Evolutionary conservation across 192 early-diverging fungal genomes (phyloP).

Genomic region (Rhizophagus sp.): DNA sequence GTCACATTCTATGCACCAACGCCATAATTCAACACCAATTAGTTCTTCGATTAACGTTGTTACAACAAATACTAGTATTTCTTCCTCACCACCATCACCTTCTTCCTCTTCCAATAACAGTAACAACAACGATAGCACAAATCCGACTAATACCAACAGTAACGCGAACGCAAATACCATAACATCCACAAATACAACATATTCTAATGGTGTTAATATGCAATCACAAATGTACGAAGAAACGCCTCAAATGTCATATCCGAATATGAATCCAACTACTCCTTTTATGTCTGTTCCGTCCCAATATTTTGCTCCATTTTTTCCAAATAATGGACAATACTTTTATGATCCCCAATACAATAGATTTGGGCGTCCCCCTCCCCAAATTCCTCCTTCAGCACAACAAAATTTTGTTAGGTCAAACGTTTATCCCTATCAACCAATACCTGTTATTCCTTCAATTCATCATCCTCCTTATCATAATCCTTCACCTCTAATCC

Average conservation of each 20-base stretch:
- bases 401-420: conserved; percentile 21
- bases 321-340: conserved; percentile 23
- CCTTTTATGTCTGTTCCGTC: conserved; percentile 18
- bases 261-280: background rate
- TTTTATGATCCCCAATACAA: conserved; percentile 23
- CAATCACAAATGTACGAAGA: conserved; percentile 13
- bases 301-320: conserved; percentile 26
- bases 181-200: background rate
- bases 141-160: background rate
- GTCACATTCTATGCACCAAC: background rate
- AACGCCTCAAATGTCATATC: background rate
- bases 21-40: background rate
- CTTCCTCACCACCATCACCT: background rate
- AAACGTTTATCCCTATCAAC: conserved; percentile 22
- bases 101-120: background rate
- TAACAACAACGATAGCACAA: background rate
- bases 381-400: background rate
- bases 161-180: background rate
- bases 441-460: conserved; percentile 15
- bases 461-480: conserved; percentile 20
- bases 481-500: conserved; percentile 28
- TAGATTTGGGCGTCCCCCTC: conserved; percentile 19
- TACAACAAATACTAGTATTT: conserved; percentile 5
- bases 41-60: conserved; percentile 6
- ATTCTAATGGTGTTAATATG: conserved; percentile 15